Base-by-base conservation (phyloP, 1,284 basidiomycete genomes). In the Rhodotorula sp. region DNA sequence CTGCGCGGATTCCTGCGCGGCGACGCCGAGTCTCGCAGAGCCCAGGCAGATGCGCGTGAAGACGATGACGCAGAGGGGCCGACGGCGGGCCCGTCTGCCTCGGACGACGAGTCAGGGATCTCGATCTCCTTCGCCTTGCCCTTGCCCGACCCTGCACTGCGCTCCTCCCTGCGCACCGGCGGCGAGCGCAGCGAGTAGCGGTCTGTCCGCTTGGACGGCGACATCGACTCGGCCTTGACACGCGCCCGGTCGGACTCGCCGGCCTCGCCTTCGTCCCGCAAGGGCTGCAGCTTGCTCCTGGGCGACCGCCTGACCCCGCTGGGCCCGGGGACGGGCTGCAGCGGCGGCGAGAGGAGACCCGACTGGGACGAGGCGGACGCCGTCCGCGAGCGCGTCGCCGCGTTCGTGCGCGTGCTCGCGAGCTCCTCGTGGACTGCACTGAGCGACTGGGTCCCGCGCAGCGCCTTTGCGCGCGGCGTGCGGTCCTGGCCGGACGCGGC, bases 391-490 rank as follows among this genome's bases (percentile, higher is more conserved):
- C 34, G 34, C 34, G 34, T 34, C 34, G 34, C 34, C 34, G 34
- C 34, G 34, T 34, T 34, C 34, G 34, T 34, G 34, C 34, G 34
- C 34, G 34, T 34, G 34, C 34, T 34, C 34, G 34, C 34, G 34
- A 34, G 34, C 34, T 34, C 34, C 34, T 34, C 34, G 34, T 34
- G 34, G 61, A 63, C 12, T 23, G 27, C 48, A 42, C 62, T 55
- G 53, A 63, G 52, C 42, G 61, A 64, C 21, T 64, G 54, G 19
- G 62, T 56, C 19, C 27, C 27, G 13, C 62, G 45, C 25, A 64
- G 54, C 21, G 62, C 34, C 13, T 27, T 19, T 16, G 17, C 27
- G 45, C 14, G n/a, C 19, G 21, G 27, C 44, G 21, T 48, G 17
- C 42, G 41, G 49, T n/a, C 25, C 49, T 17, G 25, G 19, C n/a